These are phyloP conservation scores for Exobasidium rhododendri DNA, from an alignment of 1,284 basidiomycete species.

Conservation along the genomic window DNA sequence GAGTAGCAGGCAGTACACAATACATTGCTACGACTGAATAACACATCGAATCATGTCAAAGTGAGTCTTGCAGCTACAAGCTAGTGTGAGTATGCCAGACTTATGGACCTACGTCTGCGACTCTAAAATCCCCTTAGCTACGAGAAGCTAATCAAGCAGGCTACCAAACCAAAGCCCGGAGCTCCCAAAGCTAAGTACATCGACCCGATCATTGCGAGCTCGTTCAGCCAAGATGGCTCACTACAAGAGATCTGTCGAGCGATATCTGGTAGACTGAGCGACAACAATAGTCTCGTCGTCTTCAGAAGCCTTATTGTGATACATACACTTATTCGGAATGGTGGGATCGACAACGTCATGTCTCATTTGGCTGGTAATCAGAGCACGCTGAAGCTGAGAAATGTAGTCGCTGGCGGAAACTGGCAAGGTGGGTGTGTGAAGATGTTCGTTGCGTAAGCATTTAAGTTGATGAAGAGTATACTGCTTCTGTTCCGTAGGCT, in stretches of 20 bases:
- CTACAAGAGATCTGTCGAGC: conserved; percentile 88
- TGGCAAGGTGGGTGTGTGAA: conserved; percentile 17
- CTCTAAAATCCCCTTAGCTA: conserved; percentile 20
- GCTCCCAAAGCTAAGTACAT: conserved; percentile 54
- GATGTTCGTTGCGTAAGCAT: conserved; percentile 13
- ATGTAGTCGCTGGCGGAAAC: conserved; percentile 61
- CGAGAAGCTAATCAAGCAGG: conserved; percentile 51
- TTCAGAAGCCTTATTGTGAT: conserved; percentile 94
- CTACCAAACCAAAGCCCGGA: conserved; percentile 52
- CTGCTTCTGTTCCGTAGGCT: conserved; percentile 18
- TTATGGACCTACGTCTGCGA: no score
- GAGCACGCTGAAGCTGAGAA: conserved; percentile 73
- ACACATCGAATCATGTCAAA: no score
- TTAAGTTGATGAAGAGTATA: conserved; percentile 16
- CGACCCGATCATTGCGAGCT: conserved; percentile 82
- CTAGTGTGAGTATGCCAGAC: no score
- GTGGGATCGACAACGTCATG: conserved; percentile 85
- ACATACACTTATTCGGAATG: conserved; percentile 91
- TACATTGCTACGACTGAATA: no score
- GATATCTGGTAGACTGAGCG: conserved; percentile 74
- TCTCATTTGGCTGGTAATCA: conserved; percentile 65
- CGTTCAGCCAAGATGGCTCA: conserved; percentile 85
- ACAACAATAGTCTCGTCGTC: conserved; percentile 84
- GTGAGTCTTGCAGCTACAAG: no score
- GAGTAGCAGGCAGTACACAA: no score